These are phyloP conservation scores for Rhododendron simsii DNA, from an alignment of 148 eudicot species.

Conservation along the genomic window DNA sequence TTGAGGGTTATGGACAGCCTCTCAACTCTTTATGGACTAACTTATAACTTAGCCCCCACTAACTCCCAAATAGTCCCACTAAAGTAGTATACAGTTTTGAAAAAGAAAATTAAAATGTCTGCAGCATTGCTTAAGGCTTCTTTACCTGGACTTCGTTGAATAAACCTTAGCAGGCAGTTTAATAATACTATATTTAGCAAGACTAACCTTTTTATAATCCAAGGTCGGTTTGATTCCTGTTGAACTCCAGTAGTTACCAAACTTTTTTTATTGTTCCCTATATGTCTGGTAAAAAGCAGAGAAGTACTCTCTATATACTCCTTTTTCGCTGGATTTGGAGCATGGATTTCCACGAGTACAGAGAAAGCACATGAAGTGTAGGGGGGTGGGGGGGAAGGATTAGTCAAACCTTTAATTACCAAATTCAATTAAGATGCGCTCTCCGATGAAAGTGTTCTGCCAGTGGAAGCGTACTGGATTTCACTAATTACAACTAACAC, in stretches of 20 bases:
- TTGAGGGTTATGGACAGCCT: no score
- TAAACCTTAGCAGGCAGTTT: not conserved
- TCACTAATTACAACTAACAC: no score
- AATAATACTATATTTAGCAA: not conserved
- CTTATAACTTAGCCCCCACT: no score
- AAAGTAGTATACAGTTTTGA: no score
- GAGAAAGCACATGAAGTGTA: conserved; percentile 10
- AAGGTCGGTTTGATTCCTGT: conserved; percentile 9
- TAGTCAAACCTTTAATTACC: conserved; percentile 2
- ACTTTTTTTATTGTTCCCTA: not conserved
- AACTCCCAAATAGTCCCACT: no score
- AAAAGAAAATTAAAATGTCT: no score
- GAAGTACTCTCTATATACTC: not conserved
- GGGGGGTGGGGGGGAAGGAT: not conserved
- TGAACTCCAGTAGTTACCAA: not conserved
- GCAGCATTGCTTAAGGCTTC: no score
- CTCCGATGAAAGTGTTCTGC: not conserved
- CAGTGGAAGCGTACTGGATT: no score
- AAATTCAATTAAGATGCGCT: not conserved
- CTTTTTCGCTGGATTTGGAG: conserved; percentile 14
- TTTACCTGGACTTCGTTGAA: no score
- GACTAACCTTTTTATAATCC: conserved; percentile 18
- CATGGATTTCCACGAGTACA: not conserved
- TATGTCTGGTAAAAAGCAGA: not conserved
- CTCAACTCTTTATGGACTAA: no score